Evolutionary conservation across 257 asterid genomes (phyloP), one percentile per base, ranked within the genome.

Genomic region (Solanum corneliomulleri): DNA sequence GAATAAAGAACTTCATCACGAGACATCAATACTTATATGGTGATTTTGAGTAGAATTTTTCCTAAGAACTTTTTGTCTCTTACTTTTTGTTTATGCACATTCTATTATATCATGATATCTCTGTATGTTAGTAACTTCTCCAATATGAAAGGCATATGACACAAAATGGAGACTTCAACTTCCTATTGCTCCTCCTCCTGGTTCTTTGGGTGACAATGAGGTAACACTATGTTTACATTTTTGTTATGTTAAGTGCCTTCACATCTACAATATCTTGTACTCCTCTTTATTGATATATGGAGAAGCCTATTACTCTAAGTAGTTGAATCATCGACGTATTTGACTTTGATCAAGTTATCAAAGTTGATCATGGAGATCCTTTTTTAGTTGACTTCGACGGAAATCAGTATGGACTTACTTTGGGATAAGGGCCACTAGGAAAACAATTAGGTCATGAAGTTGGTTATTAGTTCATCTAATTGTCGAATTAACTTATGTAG

Each of bases 111-210:
- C 35, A 33, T 2, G 35, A 33, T 33, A 2, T 33, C 35, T 33
- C 35, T 33, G 35, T 33, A 33, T 33, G 35, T 2, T 2, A 33
- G 35, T 33, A 2, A 33, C 35, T 2, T 33, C 35, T 33, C 35
- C 3, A 33, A 33, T 33, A 33, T n/a, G n/a, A n/a, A n/a, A n/a
- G n/a, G n/a, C n/a, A n/a, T n/a, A n/a, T n/a, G n/a, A n/a, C n/a
- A n/a, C n/a, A n/a, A n/a, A n/a, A n/a, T 2, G 35, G 3, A 33
- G 29, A 27, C 29, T 96, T 87, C 95, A 94, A 89, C 95, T 96
- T 87, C 97, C 98, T 44, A 86, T 87, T 85, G 88, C 86, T 37
- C 88, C 88, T 37, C 88, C 88, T 31, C 90, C 88, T 31, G 98
- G 93, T 90, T 66, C 72, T n/a, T 89, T 94, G 68, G 93, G 89